phyloP scores from a whole-genome alignment of 2,329 filamentous ascomycete species.

The Alternaria brassicae region DNA sequence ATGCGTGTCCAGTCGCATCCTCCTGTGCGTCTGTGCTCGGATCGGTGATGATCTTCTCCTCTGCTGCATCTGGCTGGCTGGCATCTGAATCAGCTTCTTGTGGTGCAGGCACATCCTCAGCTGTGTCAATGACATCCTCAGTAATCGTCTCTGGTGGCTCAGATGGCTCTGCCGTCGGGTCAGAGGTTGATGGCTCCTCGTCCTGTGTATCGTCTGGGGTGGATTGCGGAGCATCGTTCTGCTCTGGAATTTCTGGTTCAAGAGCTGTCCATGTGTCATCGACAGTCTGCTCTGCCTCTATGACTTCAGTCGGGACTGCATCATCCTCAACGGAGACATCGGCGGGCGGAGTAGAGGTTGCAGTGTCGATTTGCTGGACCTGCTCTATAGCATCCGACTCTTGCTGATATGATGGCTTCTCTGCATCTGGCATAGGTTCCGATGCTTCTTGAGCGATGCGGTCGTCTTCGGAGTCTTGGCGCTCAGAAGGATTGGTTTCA shows the following conservation, averaged over 20 bases:
- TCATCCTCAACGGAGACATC: background rate
- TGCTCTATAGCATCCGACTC: background rate
- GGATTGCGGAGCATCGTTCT: background rate
- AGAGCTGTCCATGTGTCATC: background rate
- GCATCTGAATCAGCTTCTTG: background rate
- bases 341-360: background rate
- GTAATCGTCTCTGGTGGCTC: background rate
- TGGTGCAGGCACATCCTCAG: background rate
- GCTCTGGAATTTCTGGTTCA: background rate
- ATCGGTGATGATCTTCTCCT: background rate
- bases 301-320: background rate
- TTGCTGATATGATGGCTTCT: background rate
- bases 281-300: background rate
- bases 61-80: background rate
- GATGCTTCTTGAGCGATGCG: background rate
- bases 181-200: background rate
- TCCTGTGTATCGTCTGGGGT: background rate
- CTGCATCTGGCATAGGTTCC: slow-evolving; percentile 1
- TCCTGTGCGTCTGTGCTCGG: slow-evolving; percentile 6
- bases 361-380: background rate
- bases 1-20: slow-evolving; percentile 2
- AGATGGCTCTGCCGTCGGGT: background rate
- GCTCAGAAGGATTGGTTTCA: slow-evolving; percentile 15
- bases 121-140: background rate
- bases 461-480: slow-evolving; percentile 1